Base-by-base conservation (phyloP, 2,329 filamentous ascomycete species). In the Pseudocercospora eumusae region DNA sequence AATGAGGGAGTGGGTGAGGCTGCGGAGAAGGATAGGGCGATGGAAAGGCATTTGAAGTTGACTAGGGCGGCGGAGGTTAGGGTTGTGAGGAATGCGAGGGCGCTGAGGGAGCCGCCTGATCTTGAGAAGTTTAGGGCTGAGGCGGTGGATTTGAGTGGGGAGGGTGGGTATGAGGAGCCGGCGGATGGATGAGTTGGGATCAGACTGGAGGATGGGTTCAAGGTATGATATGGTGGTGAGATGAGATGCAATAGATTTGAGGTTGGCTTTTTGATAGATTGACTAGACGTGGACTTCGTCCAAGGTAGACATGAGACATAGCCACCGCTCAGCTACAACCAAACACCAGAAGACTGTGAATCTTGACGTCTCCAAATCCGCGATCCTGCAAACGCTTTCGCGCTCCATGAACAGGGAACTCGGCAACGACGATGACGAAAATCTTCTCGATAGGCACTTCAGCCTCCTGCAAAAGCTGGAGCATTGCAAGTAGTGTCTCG, bases 11-110 rank as follows among this genome's bases (percentile, higher is more conserved):
- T 72, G 49, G 77, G 77, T 3, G 74, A 75, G 21, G 78, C 78
- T n/a, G 77, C 75, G 6, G 74, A 76, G 42, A 76, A 75, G 58
- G 74, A 73, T 44, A 78, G 82, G 56, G 76, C 81, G 70, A 86
- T 84, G 78, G 85, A 81, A 69, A 77, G 83, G 69, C 87, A 91
- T 75, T 76, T 95, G 66, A 82, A 88, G 57, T 81, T 84, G 73
- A 95, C 89, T 61, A 91, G 92, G 76, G 92, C 92, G n/a, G 88
- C 91, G 7, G 95, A 99, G 80, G 84, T 99, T 67, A 86, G 88
- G 74, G 82, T 98, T 44, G 88, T 96, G 57, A 83, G 91, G 69
- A 92, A 93, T 74, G 77, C 90, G 62, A 82, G 81, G 59, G 86
- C 87, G 65, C 75, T 97, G 74, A 80, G 86, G 57, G 76, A 85